Conservation (phyloP, 495 filamentous ascomycete genomes). For the Podospora conica region DNA sequence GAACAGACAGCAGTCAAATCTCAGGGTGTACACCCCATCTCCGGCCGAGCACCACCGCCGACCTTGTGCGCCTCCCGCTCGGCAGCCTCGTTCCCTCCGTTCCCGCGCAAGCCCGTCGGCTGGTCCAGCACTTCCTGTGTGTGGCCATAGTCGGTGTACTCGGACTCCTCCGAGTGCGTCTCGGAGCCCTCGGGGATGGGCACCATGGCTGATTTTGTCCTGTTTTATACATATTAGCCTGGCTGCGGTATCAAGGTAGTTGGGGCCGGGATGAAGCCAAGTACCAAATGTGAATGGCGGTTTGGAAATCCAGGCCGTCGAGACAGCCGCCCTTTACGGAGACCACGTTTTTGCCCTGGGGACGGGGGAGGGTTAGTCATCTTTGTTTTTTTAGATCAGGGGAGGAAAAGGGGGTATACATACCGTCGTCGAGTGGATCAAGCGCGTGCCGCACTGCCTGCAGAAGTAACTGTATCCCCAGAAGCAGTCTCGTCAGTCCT, state of each 20-base stretch:
- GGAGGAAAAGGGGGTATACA: constrained; percentile 1
- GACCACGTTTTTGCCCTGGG: constrained; percentile 44
- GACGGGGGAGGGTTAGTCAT: not conserved
- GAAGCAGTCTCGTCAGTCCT: not conserved
- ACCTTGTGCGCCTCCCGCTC: not conserved
- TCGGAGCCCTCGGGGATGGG: constrained; percentile 55
- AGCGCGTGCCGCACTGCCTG: constrained; percentile 50
- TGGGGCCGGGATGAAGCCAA: not conserved
- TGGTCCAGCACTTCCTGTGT: constrained; percentile 37
- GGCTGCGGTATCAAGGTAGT: not conserved
- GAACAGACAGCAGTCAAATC: not conserved
- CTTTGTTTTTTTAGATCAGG: too few species aligned
- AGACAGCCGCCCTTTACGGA: constrained; percentile 59
- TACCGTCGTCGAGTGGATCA: constrained; percentile 50
- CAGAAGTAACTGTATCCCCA: constrained; percentile 46
- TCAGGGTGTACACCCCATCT: not conserved
- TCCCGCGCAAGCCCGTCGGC: constrained; percentile 27
- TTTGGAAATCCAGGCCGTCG: constrained; percentile 49
- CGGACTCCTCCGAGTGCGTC: constrained; percentile 39
- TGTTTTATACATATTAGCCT: not conserved
- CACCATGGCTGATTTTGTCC: constrained; percentile 54
- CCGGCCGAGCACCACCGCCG: not conserved
- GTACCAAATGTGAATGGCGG: constrained; percentile 54
- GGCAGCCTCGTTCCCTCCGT: constrained; percentile 2
- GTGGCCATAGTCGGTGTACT: constrained; percentile 30